Evolutionary conservation across 805 yeast genomes (phyloP).

Genomic region (Kodamaea nitidulidarum): DNA sequence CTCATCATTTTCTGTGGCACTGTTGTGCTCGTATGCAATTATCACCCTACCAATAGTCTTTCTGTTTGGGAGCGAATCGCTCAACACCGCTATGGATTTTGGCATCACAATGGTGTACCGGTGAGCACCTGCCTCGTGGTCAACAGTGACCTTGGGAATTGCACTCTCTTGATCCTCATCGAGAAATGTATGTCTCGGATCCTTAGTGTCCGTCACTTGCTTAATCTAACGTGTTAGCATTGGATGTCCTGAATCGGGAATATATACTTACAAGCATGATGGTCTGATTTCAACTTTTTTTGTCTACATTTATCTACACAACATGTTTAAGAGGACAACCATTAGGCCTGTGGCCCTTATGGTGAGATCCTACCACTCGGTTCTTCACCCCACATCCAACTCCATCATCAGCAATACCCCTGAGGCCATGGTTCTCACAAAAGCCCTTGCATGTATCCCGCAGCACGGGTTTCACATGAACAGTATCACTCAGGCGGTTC

Average conservation of each 20-base stretch:
- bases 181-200: constrained; percentile 51
- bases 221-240: constrained; percentile 31
- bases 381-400: constrained; percentile 34
- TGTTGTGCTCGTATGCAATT: constrained; percentile 10
- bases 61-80: constrained; percentile 13
- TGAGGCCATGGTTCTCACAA: constrained; percentile 39
- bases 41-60: constrained; percentile 15
- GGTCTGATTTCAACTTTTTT: constrained; percentile 2
- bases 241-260: not conserved
- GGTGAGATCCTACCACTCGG: constrained; percentile 29
- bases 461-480: constrained; percentile 45
- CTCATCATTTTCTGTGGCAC: constrained; percentile 17
- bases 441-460: constrained; percentile 44
- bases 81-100: constrained; percentile 14
- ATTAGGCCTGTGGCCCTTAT: not conserved
- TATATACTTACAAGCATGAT: constrained; percentile 12
- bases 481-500: constrained; percentile 48
- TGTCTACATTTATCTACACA: not conserved
- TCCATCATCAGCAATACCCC: constrained; percentile 29
- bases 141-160: constrained; percentile 12
- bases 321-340: not conserved
- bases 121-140: not conserved
- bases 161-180: constrained; percentile 26
- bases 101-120: constrained; percentile 17
- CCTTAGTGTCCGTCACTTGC: constrained; percentile 41